Percentiles rank a stretch among this genome's conserved stretches.
phyloP scores from a whole-genome alignment of 2,329 filamentous ascomycete genomes.

The Fusarium palustre region DNA sequence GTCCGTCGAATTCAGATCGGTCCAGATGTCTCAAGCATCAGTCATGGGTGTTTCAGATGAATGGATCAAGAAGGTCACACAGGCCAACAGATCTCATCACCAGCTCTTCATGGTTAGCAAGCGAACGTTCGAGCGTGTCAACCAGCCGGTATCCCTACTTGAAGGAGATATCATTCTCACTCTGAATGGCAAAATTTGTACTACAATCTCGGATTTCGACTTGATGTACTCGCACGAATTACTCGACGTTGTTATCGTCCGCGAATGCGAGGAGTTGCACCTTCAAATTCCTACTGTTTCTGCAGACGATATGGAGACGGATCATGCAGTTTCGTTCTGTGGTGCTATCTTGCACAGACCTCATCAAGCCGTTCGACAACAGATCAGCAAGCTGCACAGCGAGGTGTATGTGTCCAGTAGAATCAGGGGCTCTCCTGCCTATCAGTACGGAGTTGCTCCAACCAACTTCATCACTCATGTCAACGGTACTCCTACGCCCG shows the following conservation, averaged over 20 bases:
- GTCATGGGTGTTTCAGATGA: conserved; percentile 97
- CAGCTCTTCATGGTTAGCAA: conserved; percentile 99
- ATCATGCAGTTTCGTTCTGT: conserved; percentile 93
- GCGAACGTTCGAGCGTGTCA: conserved; percentile 73
- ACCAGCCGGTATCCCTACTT: conserved; percentile 69
- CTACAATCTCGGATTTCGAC: conserved; percentile 90
- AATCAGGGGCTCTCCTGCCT: conserved; percentile 83
- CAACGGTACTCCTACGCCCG: conserved; percentile 86
- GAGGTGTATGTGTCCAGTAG: conserved; percentile 96
- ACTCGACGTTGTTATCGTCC: conserved; percentile 87
- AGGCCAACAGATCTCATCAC: conserved; percentile 90
- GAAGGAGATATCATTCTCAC: conserved; percentile 95
- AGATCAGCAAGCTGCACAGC: conserved; percentile 95
- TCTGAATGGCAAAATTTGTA: conserved; percentile 91
- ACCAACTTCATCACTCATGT: conserved; percentile 99
- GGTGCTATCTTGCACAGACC: conserved; percentile 93
- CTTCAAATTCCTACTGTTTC: conserved; percentile 86
- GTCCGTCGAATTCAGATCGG: conserved; percentile 92
- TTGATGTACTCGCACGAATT: conserved; percentile 92
- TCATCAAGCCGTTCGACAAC: conserved; percentile 95
- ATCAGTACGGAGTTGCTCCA: conserved; percentile 90
- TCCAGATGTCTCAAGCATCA: conserved; percentile 95
- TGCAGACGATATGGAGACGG: conserved; percentile 91
- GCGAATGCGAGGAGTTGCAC: conserved; percentile 81
- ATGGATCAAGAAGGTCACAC: conserved; percentile 91